Evolutionary conservation across 176 grass and related monocot species (phyloP).

Genomic region (barley (Hordeum vulgare)): MorexV3_pseudomolecules_assembly NC_058521.1:420258524-420259023

Average conservation of each 20-base stretch:
- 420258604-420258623: background rate
- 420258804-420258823: background rate
- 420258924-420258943: background rate
- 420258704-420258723: background rate
- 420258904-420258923: background rate
- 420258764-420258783: background rate
- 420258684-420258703: background rate
- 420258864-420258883: background rate
- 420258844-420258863: background rate
- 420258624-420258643: slow-evolving; percentile 1
- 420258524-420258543: slow-evolving; percentile 70
- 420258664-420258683: slow-evolving; percentile 4
- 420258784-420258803: background rate
- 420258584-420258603: slow-evolving; percentile 33
- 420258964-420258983: too few species aligned
- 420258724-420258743: background rate
- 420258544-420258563: slow-evolving; percentile 99
- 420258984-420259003: too few species aligned
- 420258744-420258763: background rate
- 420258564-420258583: slow-evolving; percentile 92
- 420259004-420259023: too few species aligned
- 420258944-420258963: background rate
- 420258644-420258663: background rate
- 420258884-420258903: background rate
- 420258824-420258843: background rate